Conservation (phyloP, 2,329 filamentous ascomycete species). For the Chaetomium sp. region DNA sequence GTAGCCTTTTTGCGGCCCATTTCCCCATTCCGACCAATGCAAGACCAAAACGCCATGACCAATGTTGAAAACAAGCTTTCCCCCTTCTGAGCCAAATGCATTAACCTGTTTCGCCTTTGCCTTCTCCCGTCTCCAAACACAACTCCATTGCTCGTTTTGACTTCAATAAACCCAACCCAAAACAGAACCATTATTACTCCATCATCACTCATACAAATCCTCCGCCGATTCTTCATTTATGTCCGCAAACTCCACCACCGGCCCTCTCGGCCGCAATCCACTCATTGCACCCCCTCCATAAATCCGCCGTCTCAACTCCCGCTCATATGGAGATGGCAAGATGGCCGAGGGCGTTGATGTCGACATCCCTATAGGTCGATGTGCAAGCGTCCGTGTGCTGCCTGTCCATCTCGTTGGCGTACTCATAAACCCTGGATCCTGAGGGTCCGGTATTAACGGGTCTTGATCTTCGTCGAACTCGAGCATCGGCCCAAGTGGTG, state of each 20-base stretch:
- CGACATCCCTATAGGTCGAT: neutral
- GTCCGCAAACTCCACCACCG: slow-evolving; percentile 20
- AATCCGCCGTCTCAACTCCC: slow-evolving; percentile 20
- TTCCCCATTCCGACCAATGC: neutral
- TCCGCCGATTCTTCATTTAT: slow-evolving; percentile 22
- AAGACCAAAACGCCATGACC: slow-evolving; percentile 3
- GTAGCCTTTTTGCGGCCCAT: neutral
- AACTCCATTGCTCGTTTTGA: neutral
- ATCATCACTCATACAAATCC: slow-evolving; percentile 4
- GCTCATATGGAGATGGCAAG: slow-evolving; percentile 21
- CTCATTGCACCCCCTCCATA: neutral
- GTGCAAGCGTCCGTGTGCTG: slow-evolving; percentile 8
- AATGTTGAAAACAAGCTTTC: neutral
- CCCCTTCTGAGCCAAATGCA: neutral
- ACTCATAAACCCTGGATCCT: slow-evolving; percentile 24
- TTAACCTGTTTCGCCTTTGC: too few relatives aligned
- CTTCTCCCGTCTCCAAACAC: neutral
- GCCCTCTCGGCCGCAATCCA: neutral
- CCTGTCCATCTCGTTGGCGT: slow-evolving; percentile 22
- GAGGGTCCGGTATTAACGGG: slow-evolving; percentile 10
- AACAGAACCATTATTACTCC: neutral
- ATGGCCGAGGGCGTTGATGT: slow-evolving; percentile 24
- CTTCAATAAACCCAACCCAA: neutral
- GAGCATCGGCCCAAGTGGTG: slow-evolving; percentile 16
- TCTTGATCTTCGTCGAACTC: slow-evolving; percentile 24